Conservation (phyloP, 495 filamentous ascomycete species). For the Podospora appendiculata region DNA sequence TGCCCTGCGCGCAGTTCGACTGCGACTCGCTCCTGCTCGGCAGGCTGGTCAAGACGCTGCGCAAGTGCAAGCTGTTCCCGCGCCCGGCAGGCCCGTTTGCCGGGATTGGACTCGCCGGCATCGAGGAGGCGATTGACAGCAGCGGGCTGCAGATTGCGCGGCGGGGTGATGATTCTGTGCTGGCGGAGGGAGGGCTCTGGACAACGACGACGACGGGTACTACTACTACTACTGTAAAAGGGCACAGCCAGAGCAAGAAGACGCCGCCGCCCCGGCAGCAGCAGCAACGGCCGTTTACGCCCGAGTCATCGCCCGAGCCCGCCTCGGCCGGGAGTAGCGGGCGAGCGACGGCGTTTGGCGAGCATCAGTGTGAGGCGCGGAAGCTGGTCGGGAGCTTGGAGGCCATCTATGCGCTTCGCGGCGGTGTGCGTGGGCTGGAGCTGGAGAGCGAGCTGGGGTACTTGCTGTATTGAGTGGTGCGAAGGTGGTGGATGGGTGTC, state of each 20-base stretch:
- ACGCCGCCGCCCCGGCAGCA: too few relatives aligned
- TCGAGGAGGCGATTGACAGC: background rate
- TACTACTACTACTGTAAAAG: too few relatives aligned
- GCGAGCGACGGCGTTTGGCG: slow-evolving; percentile 1
- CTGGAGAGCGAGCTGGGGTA: slow-evolving; percentile 19
- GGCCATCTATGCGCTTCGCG: slow-evolving; percentile 9
- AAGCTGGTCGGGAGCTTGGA: slow-evolving; percentile 9
- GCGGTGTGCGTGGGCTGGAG: slow-evolving; percentile 14
- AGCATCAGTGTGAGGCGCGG: slow-evolving; percentile 10
- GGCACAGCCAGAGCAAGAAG: too few relatives aligned
- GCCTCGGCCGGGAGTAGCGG: background rate
- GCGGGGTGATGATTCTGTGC: too few relatives aligned
- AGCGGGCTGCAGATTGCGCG: too few relatives aligned
- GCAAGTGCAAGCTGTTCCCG: slow-evolving; percentile 10
- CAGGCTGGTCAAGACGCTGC: slow-evolving; percentile 18
- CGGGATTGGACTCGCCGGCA: slow-evolving; percentile 11
- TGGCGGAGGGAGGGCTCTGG: too few relatives aligned
- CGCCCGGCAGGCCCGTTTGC: slow-evolving; percentile 12
- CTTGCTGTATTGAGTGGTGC: slow-evolving; percentile 7
- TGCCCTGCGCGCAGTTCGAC: slow-evolving; percentile 7
- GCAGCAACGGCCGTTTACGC: slow-evolving; percentile 8
- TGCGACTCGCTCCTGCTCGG: slow-evolving; percentile 23
- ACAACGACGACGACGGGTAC: too few relatives aligned
- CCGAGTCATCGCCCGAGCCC: slow-evolving; percentile 20
- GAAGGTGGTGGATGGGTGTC: too few relatives aligned